Evolutionary conservation across 768 basidiomycete species (phyloP).

Genomic region (Boletus patriciae): DNA sequence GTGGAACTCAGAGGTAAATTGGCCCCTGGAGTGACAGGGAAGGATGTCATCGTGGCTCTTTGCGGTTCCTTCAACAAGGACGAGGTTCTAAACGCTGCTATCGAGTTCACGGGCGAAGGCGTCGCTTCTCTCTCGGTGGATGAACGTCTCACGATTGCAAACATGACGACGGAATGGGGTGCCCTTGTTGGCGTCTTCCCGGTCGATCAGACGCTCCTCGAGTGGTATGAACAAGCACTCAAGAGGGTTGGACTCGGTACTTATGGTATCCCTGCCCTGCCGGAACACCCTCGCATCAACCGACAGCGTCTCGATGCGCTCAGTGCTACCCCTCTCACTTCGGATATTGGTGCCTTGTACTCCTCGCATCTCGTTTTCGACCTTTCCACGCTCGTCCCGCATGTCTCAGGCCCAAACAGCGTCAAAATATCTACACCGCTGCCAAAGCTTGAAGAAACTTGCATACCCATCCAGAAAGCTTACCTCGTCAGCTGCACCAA

Average conservation of each 20-base stretch:
- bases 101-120: slow-evolving; percentile 95
- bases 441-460: slow-evolving; percentile 70
- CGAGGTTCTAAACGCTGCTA: slow-evolving; percentile 93
- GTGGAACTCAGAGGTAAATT: slow-evolving; percentile 86
- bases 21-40: slow-evolving; percentile 89
- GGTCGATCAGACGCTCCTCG: slow-evolving; percentile 73
- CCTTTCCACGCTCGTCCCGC: slow-evolving; percentile 90
- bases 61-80: slow-evolving; percentile 96
- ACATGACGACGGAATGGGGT: slow-evolving; percentile 99
- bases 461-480: slow-evolving; percentile 90
- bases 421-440: slow-evolving; percentile 96
- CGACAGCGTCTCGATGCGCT: slow-evolving; percentile 66
- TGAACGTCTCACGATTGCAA: slow-evolving; percentile 94
- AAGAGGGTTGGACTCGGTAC: slow-evolving; percentile 63
- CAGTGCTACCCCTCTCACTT: slow-evolving; percentile 49
- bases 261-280: slow-evolving; percentile 60
- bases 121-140: slow-evolving; percentile 77
- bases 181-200: slow-evolving; percentile 96
- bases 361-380: slow-evolving; percentile 88
- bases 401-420: slow-evolving; percentile 96
- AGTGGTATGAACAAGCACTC: slow-evolving; percentile 82
- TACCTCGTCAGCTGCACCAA: slow-evolving; percentile 99
- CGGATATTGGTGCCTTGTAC: slow-evolving; percentile 80
- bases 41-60: slow-evolving; percentile 96
- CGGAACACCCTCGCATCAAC: slow-evolving; percentile 87